Conservation (phyloP, 495 filamentous ascomycete genomes). For the Lepraria neglecta region DNA sequence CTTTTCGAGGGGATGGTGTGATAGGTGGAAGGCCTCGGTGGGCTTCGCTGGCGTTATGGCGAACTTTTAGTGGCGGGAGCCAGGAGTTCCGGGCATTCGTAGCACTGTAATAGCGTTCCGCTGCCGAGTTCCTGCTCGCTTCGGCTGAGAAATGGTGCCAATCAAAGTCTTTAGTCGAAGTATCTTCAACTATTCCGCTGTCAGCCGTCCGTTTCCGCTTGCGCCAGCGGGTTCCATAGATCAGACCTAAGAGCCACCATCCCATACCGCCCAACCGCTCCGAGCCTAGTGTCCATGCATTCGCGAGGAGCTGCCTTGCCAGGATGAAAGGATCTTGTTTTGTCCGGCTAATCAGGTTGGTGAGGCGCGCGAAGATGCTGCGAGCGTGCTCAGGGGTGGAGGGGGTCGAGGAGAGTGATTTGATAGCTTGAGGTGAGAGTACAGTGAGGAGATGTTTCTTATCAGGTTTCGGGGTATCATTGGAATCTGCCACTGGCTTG, state of each 20-base stretch:
- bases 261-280: slow-evolving; percentile 24
- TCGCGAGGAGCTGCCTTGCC: slow-evolving; percentile 29
- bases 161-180: slow-evolving; percentile 17
- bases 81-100: neutral
- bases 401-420: neutral
- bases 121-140: slow-evolving; percentile 11
- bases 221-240: slow-evolving; percentile 22
- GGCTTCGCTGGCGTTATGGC: neutral
- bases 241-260: slow-evolving; percentile 31
- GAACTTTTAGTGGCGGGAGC: neutral
- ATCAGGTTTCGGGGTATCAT: slow-evolving; percentile 11
- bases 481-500: neutral
- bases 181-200: slow-evolving; percentile 16
- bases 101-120: slow-evolving; percentile 15
- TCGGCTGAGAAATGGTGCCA: slow-evolving; percentile 20
- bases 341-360: slow-evolving; percentile 17
- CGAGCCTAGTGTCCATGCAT: slow-evolving; percentile 28
- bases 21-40: neutral
- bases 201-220: slow-evolving; percentile 23
- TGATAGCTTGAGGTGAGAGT: neutral
- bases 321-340: slow-evolving; percentile 26
- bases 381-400: slow-evolving; percentile 11
- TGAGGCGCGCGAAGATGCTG: slow-evolving; percentile 23
- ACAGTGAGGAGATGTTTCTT: neutral
- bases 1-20: neutral